Percentiles rank a stretch among this genome's conserved stretches.
These are phyloP conservation scores for Linnemannia schmuckeri DNA, from an alignment of 192 early-diverging fungal species.

Conservation along the genomic window DNA sequence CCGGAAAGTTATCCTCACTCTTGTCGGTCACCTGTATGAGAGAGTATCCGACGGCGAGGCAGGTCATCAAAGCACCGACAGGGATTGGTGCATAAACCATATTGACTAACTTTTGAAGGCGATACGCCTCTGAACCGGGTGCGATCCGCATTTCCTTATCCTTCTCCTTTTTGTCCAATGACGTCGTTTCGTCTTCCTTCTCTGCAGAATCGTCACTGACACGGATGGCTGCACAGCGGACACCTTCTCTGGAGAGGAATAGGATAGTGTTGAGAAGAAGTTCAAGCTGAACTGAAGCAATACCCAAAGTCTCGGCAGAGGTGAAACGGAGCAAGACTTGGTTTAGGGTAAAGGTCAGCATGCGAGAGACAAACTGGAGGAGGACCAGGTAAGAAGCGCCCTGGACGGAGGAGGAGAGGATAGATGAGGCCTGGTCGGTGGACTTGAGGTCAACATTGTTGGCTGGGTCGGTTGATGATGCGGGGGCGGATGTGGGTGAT, in stretches of 20 bases:
- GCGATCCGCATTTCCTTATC: background rate
- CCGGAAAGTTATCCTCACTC: slow-evolving; percentile 48
- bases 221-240: slow-evolving; percentile 80
- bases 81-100: slow-evolving; percentile 78
- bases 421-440: slow-evolving; percentile 33
- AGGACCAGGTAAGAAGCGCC: slow-evolving; percentile 83
- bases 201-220: slow-evolving; percentile 41
- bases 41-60: slow-evolving; percentile 67
- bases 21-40: slow-evolving; percentile 54
- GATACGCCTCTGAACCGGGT: slow-evolving; percentile 36
- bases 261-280: slow-evolving; percentile 90
- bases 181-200: slow-evolving; percentile 27
- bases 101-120: slow-evolving; percentile 75
- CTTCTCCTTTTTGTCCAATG: background rate
- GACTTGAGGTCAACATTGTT: slow-evolving; percentile 10
- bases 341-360: slow-evolving; percentile 88
- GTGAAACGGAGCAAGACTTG: slow-evolving; percentile 81
- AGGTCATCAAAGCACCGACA: slow-evolving; percentile 71
- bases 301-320: slow-evolving; percentile 80
- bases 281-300: slow-evolving; percentile 88
- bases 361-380: slow-evolving; percentile 79
- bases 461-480: background rate
- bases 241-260: slow-evolving; percentile 90
- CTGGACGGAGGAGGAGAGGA: slow-evolving; percentile 72
- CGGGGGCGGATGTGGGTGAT: background rate